Conservation (phyloP, 306 rosid genomes). For the Abrus precatorius region DNA sequence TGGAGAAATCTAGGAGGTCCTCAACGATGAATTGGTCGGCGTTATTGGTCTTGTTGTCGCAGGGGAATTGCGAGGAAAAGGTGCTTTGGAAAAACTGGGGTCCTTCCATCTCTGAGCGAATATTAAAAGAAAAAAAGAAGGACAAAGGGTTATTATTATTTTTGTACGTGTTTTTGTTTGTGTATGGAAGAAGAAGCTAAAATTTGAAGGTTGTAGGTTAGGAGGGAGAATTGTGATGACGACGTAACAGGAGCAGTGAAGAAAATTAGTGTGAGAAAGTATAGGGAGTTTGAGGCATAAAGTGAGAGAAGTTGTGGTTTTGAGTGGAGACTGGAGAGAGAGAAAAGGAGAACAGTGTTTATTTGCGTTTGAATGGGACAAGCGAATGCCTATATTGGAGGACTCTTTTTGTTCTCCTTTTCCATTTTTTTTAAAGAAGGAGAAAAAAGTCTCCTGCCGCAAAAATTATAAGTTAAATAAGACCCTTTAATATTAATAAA, state of each 20-base stretch:
- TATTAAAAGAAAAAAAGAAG: too few relatives aligned
- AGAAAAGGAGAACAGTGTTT: constrained; percentile 55
- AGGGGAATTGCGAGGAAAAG: constrained; percentile 50
- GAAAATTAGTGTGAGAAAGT: constrained; percentile 49
- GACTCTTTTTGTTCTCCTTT: neutral
- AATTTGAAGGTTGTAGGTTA: neutral
- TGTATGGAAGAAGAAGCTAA: constrained; percentile 42
- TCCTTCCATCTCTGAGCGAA: constrained; percentile 53
- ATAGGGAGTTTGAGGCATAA: constrained; percentile 40
- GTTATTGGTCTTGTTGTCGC: constrained; percentile 46
- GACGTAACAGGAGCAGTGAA: neutral
- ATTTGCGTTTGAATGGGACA: constrained; percentile 79
- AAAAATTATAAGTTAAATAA: constrained; percentile 9
- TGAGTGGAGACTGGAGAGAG: constrained; percentile 49
- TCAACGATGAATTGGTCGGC: constrained; percentile 71
- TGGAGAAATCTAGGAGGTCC: constrained; percentile 81
- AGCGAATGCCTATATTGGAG: constrained; percentile 59
- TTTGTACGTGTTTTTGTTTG: neutral
- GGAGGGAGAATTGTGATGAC: neutral
- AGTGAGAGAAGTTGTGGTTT: constrained; percentile 52
- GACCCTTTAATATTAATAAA: constrained; percentile 4
- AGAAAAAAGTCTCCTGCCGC: constrained; percentile 25
- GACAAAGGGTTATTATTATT: neutral
- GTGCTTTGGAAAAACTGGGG: constrained; percentile 55
- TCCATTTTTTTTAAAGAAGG: neutral